Conservation (phyloP, 2,329 filamentous ascomycete species). For the Helotiales sp. region DNA sequence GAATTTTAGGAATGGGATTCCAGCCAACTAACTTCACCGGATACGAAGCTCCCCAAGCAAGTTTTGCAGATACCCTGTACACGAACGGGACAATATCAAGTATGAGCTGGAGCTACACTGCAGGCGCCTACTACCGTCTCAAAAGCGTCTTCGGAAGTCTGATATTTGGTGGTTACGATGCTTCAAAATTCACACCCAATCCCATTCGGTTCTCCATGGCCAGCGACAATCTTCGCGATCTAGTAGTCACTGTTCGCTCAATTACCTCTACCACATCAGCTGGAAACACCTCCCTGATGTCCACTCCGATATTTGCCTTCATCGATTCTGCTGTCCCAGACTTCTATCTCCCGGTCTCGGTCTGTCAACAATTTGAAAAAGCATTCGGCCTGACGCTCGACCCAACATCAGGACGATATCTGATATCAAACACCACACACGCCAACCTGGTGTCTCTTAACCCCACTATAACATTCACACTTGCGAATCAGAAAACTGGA, state of each 20-base stretch:
- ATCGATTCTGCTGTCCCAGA: conserved; percentile 45
- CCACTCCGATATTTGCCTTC: conserved; percentile 32
- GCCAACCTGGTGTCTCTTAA: conserved; percentile 36
- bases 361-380: conserved; percentile 43
- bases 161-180: conserved; percentile 50
- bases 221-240: conserved; percentile 46
- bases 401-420: conserved; percentile 38
- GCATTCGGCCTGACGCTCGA: conserved; percentile 44
- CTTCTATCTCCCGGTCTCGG: conserved; percentile 43
- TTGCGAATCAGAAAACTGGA: conserved; percentile 32
- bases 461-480: conserved; percentile 41
- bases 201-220: conserved; percentile 48
- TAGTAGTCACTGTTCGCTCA: conserved; percentile 47
- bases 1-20: conserved; percentile 49
- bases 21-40: conserved; percentile 48
- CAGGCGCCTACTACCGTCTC: conserved; percentile 47
- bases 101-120: conserved; percentile 50
- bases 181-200: conserved; percentile 47
- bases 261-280: conserved; percentile 41
- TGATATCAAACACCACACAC: conserved; percentile 40
- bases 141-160: conserved; percentile 46
- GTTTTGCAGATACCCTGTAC: conserved; percentile 46
- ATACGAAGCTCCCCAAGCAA: conserved; percentile 44
- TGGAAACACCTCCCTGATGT: conserved; percentile 34
- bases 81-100: conserved; percentile 46